Evolutionary conservation across 2,329 filamentous ascomycete species (phyloP).

Genomic region (Pseudogymnoascus pannorum): DNA sequence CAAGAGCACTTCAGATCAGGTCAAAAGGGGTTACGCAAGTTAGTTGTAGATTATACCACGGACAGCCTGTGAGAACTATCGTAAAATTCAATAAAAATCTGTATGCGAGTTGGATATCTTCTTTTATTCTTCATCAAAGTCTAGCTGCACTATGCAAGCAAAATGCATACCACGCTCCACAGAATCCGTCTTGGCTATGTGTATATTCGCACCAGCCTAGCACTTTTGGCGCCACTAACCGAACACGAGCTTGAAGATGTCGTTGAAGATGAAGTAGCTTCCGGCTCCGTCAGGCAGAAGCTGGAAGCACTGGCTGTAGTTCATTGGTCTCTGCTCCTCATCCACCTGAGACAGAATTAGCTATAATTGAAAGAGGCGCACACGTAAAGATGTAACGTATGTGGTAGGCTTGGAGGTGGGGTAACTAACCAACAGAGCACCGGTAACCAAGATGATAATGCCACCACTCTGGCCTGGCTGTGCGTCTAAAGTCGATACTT

Average conservation of each 20-base stretch:
- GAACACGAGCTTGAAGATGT: constrained; percentile 88
- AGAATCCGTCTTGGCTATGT: background rate
- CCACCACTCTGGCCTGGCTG: constrained; percentile 65
- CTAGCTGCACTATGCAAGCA: constrained; percentile 2
- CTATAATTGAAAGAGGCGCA: background rate
- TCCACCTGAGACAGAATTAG: constrained; percentile 57
- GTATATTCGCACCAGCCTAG: background rate
- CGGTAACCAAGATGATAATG: constrained; percentile 83
- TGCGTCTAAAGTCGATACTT: constrained; percentile 69
- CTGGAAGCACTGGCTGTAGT: constrained; percentile 85
- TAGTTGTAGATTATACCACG: background rate
- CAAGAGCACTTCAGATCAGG: background rate
- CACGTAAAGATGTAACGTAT: constrained; percentile 9
- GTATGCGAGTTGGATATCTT: background rate
- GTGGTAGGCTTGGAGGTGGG: background rate
- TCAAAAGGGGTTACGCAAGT: background rate
- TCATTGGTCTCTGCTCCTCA: constrained; percentile 79
- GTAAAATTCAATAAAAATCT: background rate
- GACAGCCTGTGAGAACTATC: background rate
- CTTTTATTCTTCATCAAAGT: constrained; percentile 7
- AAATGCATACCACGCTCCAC: background rate
- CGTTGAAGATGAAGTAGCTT: constrained; percentile 85
- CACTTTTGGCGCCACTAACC: constrained; percentile 29
- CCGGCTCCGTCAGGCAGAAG: constrained; percentile 60
- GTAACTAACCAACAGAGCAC: constrained; percentile 65